Evolutionary conservation across 2,329 filamentous ascomycete genomes (phyloP).

Genomic region (Diaporthe sp.): DNA sequence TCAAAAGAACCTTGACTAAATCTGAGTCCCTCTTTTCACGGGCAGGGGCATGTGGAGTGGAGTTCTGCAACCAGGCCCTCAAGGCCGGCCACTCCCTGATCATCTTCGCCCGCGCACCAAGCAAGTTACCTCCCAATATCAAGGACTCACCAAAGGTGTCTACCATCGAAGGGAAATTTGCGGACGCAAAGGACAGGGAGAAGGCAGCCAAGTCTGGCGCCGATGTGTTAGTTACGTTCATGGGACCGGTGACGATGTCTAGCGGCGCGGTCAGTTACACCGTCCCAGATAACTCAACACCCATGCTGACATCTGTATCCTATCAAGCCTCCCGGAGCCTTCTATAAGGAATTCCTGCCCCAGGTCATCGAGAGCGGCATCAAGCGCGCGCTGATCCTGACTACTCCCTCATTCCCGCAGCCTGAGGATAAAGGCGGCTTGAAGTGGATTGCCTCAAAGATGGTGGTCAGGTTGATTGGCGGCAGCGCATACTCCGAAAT

Average conservation of each 20-base stretch:
- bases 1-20: accelerated
- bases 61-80: constrained; percentile 13
- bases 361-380: not conserved
- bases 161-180: not conserved
- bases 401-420: not conserved
- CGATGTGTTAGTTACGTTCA: constrained; percentile 4
- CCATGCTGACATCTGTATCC: not conserved
- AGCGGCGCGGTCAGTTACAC: not conserved
- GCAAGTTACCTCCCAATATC: not conserved
- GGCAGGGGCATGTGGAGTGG: not conserved
- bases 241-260: not conserved
- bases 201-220: constrained; percentile 9
- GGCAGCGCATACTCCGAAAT: not conserved
- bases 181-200: not conserved
- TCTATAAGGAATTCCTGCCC: not conserved
- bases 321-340: not conserved
- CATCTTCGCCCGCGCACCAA: constrained; percentile 7
- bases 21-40: not conserved
- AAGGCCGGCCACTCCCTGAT: constrained; percentile 16
- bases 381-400: not conserved
- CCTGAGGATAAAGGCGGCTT: not conserved
- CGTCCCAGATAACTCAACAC: not conserved
- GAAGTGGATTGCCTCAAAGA: not conserved
- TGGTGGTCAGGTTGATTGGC: not conserved
- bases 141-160: not conserved